A percentile compares a stretch with the other conserved stretches of the same genome.
Conservation (phyloP, 441 rosid genomes). For the Adansonia gregorii region DNA sequence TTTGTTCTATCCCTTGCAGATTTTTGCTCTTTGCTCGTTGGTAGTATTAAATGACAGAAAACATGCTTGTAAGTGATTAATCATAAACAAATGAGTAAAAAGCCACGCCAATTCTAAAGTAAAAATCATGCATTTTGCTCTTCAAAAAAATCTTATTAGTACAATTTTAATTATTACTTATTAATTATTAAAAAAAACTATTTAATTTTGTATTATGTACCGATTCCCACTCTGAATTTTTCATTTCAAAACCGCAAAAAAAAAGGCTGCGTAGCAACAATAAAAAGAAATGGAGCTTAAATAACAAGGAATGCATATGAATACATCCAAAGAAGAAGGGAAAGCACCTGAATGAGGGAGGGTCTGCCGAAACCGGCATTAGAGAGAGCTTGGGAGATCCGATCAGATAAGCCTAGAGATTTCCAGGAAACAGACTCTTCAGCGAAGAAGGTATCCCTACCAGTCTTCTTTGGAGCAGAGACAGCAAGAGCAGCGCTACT, state of each 20-base stretch:
- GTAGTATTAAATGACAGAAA: not conserved
- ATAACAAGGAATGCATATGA: not conserved
- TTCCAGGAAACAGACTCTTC: slow-evolving; percentile 75
- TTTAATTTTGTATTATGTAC: not conserved
- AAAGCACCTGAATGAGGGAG: slow-evolving; percentile 75
- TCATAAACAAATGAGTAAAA: not conserved
- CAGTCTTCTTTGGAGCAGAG: slow-evolving; percentile 37
- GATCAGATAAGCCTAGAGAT: slow-evolving; percentile 74
- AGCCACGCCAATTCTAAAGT: not conserved
- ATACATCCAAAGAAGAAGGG: slow-evolving; percentile 1
- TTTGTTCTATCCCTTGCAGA: not conserved
- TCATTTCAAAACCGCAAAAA: not conserved
- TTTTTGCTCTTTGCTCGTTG: not conserved
- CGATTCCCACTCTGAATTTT: not conserved
- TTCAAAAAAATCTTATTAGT: not conserved
- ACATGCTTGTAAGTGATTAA: not conserved
- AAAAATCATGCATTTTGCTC: not conserved
- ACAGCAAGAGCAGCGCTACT: slow-evolving; percentile 34
- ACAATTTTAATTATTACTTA: not conserved
- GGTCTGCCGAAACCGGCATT: slow-evolving; percentile 69
- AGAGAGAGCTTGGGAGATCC: slow-evolving; percentile 61
- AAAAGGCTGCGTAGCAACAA: not conserved
- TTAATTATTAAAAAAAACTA: not conserved
- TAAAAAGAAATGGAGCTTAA: not conserved
- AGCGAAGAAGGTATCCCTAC: slow-evolving; percentile 65